Evolutionary conservation across 345 rosid species (phyloP), one percentile per base, ranked within the genome.

Genomic region (Brassica incana): DNA sequence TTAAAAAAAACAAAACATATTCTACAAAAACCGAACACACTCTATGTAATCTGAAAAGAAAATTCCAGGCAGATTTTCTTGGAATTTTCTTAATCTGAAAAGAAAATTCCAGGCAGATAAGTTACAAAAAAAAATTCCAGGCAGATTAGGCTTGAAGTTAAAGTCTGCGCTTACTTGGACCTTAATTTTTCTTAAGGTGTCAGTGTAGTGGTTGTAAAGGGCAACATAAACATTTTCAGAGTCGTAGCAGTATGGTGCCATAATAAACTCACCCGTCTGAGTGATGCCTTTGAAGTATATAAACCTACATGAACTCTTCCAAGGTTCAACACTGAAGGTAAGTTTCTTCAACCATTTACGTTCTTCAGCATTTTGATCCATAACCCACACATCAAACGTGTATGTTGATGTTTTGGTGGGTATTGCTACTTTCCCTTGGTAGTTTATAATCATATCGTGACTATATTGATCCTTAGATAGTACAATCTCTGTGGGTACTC

Each of bases 181-280:
- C 58, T 1, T 25, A 38, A 4, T 5, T n/a, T 72, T 72, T 60
- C 69, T 43, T 5, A 29, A 43, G 11, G 9, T 7, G 1, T 5
- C 30, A 3, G 6, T 62, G 2, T 27, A 1, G 18, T 1, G 63
- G 23, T 64, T 50, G 77, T 64, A 65, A 65, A 30, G 23, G 23
- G 32, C 0, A 36, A 74, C 63, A n/a, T 18, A 11, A 64, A 1
- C n/a, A 2, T 4, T 20, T 11, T 18, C 2, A 7, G 1, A 0
- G 33, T 6, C 1, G 56, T 25, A 4, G 33, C 1, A 0, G 33
- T 10, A 48, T 1, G 77, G 71, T 30, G 50, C 71, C 43, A 65
- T 65, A 75, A 75, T 65, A 65, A 65, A 4, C 65, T 75, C 65
- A 18, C 65, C 71, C 52, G 3, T 32, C 5, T 2, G 71, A 11